Conservation (phyloP, 371 early-diverging fungal genomes). For the Dichotomocladium elegans region DNA sequence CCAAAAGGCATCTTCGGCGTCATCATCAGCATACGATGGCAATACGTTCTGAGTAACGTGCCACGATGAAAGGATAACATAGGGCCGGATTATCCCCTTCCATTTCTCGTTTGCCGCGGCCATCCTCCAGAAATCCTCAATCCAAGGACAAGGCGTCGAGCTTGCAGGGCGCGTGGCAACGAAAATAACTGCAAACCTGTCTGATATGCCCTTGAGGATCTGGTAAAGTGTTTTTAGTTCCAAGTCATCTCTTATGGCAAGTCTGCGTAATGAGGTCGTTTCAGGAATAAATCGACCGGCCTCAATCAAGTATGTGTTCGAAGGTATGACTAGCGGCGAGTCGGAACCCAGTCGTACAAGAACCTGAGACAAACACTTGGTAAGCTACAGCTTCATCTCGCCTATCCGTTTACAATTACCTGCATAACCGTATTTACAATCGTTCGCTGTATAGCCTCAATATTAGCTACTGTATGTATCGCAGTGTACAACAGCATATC, state of each 20-base stretch:
- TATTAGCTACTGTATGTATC: not conserved
- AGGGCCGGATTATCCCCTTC: not conserved
- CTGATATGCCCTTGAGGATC: not conserved
- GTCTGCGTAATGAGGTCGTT: not conserved
- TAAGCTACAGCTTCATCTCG: not conserved
- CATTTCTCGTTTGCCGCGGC: not conserved
- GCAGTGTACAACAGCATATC: not conserved
- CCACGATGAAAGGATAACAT: conserved; percentile 11
- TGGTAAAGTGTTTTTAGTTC: conserved; percentile 9
- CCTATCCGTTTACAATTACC: not conserved
- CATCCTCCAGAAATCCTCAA: not conserved
- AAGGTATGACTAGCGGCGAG: not conserved
- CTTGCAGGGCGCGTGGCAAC: conserved; percentile 1
- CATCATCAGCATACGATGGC: not conserved
- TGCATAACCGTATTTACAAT: conserved; percentile 1
- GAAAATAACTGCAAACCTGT: conserved; percentile 1
- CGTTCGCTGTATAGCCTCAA: not conserved
- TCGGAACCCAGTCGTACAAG: not conserved
- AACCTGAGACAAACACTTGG: not conserved
- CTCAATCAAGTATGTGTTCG: not conserved
- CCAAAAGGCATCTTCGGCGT: conserved; percentile 11
- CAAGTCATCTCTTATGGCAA: not conserved
- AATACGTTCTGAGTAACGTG: not conserved
- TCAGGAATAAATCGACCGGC: conserved; percentile 9
- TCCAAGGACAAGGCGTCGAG: conserved; percentile 1